A percentile compares a stretch with the other conserved stretches of the same genome.
These are phyloP conservation scores for Phytophthora foliorum DNA, from an alignment of 352 stramenopile species.

Conservation along the genomic window DNA sequence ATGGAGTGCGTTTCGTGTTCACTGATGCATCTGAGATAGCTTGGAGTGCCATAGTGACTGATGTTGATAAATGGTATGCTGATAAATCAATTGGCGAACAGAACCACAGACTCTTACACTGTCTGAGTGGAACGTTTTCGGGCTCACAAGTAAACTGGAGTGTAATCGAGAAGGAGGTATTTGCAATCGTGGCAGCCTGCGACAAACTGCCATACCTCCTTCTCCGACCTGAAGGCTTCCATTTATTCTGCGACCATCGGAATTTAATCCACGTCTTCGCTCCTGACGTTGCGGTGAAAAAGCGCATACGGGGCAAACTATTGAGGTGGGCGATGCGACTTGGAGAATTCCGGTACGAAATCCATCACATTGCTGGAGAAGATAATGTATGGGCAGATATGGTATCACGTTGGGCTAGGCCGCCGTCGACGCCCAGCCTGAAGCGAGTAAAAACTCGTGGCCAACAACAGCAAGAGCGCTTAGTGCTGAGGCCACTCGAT, in stretches of 20 bases:
- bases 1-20: slow-evolving; percentile 1
- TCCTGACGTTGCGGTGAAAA: background rate
- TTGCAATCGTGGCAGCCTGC: slow-evolving; percentile 25
- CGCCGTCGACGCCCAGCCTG: background rate
- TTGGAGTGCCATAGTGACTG: slow-evolving; percentile 8
- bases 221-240: slow-evolving; percentile 8
- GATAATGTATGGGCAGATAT: slow-evolving; percentile 30
- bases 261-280: slow-evolving; percentile 18
- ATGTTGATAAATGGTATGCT: background rate
- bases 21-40: slow-evolving; percentile 1
- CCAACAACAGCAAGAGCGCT: slow-evolving; percentile 2
- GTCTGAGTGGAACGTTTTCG: background rate
- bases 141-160: slow-evolving; percentile 13
- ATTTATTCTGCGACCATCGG: slow-evolving; percentile 10
- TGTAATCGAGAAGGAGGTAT: background rate
- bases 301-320: slow-evolving; percentile 9
- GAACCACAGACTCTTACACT: background rate
- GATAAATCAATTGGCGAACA: background rate
- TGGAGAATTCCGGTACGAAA: slow-evolving; percentile 9
- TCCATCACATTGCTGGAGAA: slow-evolving; percentile 10
- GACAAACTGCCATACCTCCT: slow-evolving; percentile 28
- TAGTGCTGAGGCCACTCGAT: slow-evolving; percentile 2
- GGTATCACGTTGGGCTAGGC: slow-evolving; percentile 10
- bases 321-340: slow-evolving; percentile 11
- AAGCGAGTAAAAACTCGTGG: background rate